Percentiles rank a stretch among this genome's conserved stretches.
Evolutionary conservation across 129 eudicot genomes (phyloP).

Genomic region (Flaveria trinervia): DNA sequence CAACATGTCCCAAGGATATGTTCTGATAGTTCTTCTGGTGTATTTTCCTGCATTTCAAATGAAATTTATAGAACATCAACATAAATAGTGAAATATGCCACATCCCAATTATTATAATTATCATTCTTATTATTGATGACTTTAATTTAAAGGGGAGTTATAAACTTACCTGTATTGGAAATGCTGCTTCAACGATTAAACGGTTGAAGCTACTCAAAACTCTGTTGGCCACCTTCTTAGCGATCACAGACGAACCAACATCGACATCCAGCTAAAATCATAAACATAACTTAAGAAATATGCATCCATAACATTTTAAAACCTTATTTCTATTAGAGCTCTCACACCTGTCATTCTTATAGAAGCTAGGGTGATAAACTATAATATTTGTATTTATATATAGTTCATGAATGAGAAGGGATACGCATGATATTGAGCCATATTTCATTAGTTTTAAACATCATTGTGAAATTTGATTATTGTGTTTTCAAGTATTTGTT

Average conservation of each 20-base stretch:
- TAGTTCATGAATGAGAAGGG: too few species aligned
- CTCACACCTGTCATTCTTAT: too few species aligned
- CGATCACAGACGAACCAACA: slow-evolving; percentile 39
- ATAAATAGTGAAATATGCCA: neutral
- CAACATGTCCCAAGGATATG: slow-evolving; percentile 37
- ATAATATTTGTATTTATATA: too few species aligned
- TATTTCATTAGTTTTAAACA: too few species aligned
- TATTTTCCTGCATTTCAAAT: slow-evolving; percentile 27
- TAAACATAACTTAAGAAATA: slow-evolving; percentile 7
- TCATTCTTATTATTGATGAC: too few species aligned
- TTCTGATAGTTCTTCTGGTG: slow-evolving; percentile 38
- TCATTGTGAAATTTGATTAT: neutral
- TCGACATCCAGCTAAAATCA: slow-evolving; percentile 32
- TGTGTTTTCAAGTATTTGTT: neutral
- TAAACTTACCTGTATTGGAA: slow-evolving; percentile 29
- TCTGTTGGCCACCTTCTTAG: slow-evolving; percentile 37
- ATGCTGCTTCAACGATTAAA: slow-evolving; percentile 39
- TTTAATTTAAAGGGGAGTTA: neutral
- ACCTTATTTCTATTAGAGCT: neutral
- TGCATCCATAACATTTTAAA: neutral
- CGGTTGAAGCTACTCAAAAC: slow-evolving; percentile 32
- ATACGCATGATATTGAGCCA: too few species aligned
- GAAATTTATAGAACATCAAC: neutral
- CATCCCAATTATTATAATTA: neutral
- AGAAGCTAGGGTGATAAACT: too few species aligned